Conservation (phyloP, 768 basidiomycete genomes). For the Suillus brevipes region DNA sequence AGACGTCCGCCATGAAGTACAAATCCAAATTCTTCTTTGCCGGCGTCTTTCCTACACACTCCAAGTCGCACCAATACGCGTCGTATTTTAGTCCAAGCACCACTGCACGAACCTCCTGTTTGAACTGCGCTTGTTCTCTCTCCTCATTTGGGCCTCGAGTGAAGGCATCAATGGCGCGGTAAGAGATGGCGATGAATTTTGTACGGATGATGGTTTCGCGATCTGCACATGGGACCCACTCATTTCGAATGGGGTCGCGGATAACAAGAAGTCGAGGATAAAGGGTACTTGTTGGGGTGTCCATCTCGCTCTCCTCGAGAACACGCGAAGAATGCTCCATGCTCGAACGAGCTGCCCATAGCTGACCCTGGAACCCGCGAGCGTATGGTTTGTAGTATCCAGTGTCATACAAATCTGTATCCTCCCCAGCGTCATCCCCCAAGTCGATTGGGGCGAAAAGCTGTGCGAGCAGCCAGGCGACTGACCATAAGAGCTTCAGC, state of each 20-base stretch:
- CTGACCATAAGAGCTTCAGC: slow-evolving; percentile 13
- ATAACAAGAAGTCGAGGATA: slow-evolving; percentile 16
- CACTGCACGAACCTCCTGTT: slow-evolving; percentile 10
- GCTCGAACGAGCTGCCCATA: slow-evolving; percentile 24
- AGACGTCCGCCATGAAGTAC: slow-evolving; percentile 22
- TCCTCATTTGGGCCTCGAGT: slow-evolving; percentile 9
- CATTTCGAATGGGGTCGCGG: not conserved
- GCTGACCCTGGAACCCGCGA: slow-evolving; percentile 16
- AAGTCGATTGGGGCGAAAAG: not conserved
- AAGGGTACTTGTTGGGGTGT: slow-evolving; percentile 14
- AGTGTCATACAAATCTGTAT: slow-evolving; percentile 2
- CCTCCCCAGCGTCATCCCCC: not conserved
- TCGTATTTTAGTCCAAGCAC: slow-evolving; percentile 4
- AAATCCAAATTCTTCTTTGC: slow-evolving; percentile 19
- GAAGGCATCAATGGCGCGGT: too few species aligned
- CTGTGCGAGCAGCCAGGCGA: slow-evolving; percentile 5
- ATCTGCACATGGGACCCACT: too few species aligned
- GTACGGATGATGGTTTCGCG: too few species aligned
- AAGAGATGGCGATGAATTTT: too few species aligned
- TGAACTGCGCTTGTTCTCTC: slow-evolving; percentile 12
- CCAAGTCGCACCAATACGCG: slow-evolving; percentile 23
- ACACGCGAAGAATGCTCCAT: slow-evolving; percentile 17
- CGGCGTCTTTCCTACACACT: slow-evolving; percentile 15
- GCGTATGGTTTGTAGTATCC: slow-evolving; percentile 10
- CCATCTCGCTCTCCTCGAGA: slow-evolving; percentile 9